phyloP scores from a whole-genome alignment of 257 asterid species.

The Ilex asprella region DNA sequence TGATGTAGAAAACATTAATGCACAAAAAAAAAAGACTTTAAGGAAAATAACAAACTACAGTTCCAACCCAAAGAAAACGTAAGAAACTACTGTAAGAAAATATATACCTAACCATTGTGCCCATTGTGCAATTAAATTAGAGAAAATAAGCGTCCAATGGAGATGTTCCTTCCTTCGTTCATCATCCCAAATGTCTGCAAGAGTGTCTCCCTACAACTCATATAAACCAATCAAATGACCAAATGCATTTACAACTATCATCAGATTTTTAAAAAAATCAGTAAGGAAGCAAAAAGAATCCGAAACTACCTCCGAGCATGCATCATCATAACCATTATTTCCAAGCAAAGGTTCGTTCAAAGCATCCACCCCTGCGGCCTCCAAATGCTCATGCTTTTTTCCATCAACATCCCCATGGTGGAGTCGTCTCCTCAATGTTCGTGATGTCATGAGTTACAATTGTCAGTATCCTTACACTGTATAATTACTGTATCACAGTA shows the following conservation, averaged over 20 bases:
- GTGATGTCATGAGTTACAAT: constrained; percentile 44
- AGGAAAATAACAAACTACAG: no score
- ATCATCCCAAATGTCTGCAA: constrained; percentile 58
- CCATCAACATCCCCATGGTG: constrained; percentile 78
- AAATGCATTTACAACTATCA: background rate
- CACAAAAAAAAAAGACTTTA: background rate
- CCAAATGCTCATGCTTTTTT: constrained; percentile 39
- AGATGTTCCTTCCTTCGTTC: constrained; percentile 45
- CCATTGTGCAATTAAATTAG: constrained; percentile 85
- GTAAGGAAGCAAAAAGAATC: background rate
- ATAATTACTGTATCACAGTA: no score
- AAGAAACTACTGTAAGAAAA: constrained; percentile 3
- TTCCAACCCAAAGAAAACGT: no score
- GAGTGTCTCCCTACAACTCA: constrained; percentile 34
- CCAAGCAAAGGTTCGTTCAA: constrained; percentile 81
- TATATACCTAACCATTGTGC: constrained; percentile 90
- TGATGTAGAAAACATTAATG: background rate
- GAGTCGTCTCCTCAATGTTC: constrained; percentile 74
- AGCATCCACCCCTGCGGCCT: constrained; percentile 41
- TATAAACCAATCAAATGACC: background rate
- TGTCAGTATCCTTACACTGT: no score
- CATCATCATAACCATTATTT: constrained; percentile 22
- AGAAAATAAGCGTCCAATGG: constrained; percentile 79
- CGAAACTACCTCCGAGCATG: constrained; percentile 40
- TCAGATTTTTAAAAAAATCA: background rate